Percentiles rank a stretch among this genome's conserved stretches.
These are phyloP conservation scores for Phialophora expanda DNA, from an alignment of 2,329 filamentous ascomycete genomes.

Conservation along the genomic window DNA sequence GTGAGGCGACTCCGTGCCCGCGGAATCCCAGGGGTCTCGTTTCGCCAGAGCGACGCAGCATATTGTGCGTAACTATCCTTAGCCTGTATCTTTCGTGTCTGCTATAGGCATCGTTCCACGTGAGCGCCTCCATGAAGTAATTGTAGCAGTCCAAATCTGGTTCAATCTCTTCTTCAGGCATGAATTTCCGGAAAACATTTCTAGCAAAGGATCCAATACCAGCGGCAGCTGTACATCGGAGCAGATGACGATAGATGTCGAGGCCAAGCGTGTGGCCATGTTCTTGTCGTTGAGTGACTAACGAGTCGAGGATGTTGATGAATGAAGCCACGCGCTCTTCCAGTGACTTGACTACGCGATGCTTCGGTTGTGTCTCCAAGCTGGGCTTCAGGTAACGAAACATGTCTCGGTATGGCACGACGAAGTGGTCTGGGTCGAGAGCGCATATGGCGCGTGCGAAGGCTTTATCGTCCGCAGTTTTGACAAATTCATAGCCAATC, in stretches of 20 bases:
- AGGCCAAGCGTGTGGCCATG: constrained; percentile 49
- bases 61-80: constrained; percentile 43
- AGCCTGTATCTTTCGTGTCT: constrained; percentile 49
- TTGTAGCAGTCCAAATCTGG: constrained; percentile 62
- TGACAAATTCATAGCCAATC: constrained; percentile 39
- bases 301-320: constrained; percentile 44
- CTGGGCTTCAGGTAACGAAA: constrained; percentile 57
- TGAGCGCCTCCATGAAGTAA: constrained; percentile 56
- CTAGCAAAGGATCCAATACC: constrained; percentile 53
- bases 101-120: constrained; percentile 53
- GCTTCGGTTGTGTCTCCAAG: constrained; percentile 41
- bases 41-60: constrained; percentile 36
- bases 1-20: constrained; percentile 38
- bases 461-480: constrained; percentile 29
- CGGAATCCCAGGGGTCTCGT: constrained; percentile 32
- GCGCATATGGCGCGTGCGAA: constrained; percentile 58
- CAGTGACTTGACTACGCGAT: constrained; percentile 50
- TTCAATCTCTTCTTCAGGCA: constrained; percentile 46
- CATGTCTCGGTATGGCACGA: constrained; percentile 54
- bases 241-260: constrained; percentile 58
- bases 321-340: constrained; percentile 50
- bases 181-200: constrained; percentile 52
- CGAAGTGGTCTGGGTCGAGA: constrained; percentile 63
- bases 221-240: constrained; percentile 58
- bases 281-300: constrained; percentile 48